Conservation (phyloP, 768 basidiomycete species). For the Leccinum pellstonianum region DNA sequence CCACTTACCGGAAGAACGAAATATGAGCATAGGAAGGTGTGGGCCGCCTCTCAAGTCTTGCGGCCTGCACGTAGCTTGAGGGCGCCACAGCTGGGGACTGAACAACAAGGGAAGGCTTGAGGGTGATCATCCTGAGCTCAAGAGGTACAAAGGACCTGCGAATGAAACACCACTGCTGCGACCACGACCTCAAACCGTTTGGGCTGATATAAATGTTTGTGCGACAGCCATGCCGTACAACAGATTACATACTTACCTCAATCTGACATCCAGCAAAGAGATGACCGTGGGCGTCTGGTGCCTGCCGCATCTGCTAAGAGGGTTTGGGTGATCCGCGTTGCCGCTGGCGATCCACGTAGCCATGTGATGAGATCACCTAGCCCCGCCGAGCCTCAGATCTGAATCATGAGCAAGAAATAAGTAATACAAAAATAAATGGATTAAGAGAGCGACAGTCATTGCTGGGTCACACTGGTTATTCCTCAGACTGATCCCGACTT, state of each 20-base stretch:
- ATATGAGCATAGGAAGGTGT: constrained; percentile 40
- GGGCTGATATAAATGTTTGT: constrained; percentile 19
- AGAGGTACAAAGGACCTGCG: neutral
- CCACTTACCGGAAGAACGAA: constrained; percentile 49
- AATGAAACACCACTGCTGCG: neutral
- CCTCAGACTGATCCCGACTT: neutral
- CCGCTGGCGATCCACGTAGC: constrained; percentile 5
- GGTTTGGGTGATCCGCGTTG: neutral
- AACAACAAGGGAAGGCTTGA: constrained; percentile 20
- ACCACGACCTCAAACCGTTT: neutral
- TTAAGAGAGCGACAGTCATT: neutral
- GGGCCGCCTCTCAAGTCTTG: constrained; percentile 20
- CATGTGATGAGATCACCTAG: constrained; percentile 14
- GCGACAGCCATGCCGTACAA: constrained; percentile 25
- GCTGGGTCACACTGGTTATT: neutral
- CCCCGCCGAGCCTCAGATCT: neutral
- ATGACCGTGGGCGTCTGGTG: constrained; percentile 9
- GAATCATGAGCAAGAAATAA: neutral
- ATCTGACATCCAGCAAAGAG: constrained; percentile 17
- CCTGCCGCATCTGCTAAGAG: constrained; percentile 2
- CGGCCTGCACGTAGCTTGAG: constrained; percentile 36
- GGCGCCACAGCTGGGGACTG: constrained; percentile 16
- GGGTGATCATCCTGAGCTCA: constrained; percentile 18
- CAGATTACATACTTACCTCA: constrained; percentile 8
- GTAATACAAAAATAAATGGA: neutral